Conservation (phyloP, 2,329 filamentous ascomycete genomes). For the Scolecobasidium constrictum region DNA sequence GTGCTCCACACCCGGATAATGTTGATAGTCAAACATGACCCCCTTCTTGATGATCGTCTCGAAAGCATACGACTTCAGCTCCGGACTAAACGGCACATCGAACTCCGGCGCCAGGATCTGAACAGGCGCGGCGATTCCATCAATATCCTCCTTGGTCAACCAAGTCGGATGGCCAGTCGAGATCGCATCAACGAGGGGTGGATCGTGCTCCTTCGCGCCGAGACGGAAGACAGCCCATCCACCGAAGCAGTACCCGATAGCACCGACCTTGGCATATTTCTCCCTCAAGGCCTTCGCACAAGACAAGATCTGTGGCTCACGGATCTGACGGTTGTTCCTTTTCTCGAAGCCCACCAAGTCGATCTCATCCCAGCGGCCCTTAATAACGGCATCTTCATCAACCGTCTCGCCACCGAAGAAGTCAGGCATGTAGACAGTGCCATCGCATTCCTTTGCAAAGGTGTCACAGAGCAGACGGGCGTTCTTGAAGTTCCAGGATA, state of each 20-base stretch:
- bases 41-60: slow-evolving; percentile 26
- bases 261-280: slow-evolving; percentile 28
- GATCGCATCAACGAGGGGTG: slow-evolving; percentile 34
- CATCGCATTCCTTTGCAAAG: slow-evolving; percentile 33
- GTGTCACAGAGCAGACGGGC: slow-evolving; percentile 35
- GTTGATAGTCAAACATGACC: slow-evolving; percentile 38
- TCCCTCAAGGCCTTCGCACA: slow-evolving; percentile 25
- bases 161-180: slow-evolving; percentile 34
- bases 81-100: slow-evolving; percentile 31
- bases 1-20: slow-evolving; percentile 41
- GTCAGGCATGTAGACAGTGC: slow-evolving; percentile 34
- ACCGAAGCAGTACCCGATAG: slow-evolving; percentile 41
- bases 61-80: slow-evolving; percentile 36
- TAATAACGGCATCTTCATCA: slow-evolving; percentile 9
- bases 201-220: slow-evolving; percentile 26
- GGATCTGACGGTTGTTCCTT: slow-evolving; percentile 15
- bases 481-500: slow-evolving; percentile 36
- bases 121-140: slow-evolving; percentile 34
- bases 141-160: slow-evolving; percentile 35
- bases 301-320: slow-evolving; percentile 27
- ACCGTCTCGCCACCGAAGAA: slow-evolving; percentile 17
- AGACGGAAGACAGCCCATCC: slow-evolving; percentile 41
- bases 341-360: slow-evolving; percentile 15
- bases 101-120: slow-evolving; percentile 42
- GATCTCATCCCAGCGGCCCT: slow-evolving; percentile 13